Evolutionary conservation across 2,329 filamentous ascomycete species (phyloP), one percentile per base, ranked within the genome.

Genomic region (Botrytis deweyae): DNA sequence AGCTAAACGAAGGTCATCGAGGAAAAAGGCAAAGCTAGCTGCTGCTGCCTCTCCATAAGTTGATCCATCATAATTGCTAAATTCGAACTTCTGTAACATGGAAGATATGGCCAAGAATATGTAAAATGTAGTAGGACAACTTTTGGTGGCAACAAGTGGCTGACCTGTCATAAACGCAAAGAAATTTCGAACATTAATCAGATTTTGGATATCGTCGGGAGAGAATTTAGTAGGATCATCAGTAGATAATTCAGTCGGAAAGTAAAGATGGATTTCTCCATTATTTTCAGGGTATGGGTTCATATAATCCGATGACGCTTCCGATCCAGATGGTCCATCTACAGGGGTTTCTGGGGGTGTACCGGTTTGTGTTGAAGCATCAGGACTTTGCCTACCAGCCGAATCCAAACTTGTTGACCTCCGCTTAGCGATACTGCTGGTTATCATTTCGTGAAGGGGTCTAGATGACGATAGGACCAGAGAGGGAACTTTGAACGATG

Each of bases 1-100:
- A 4, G 89, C 92, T 46, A 98, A 84, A 33, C 86, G 87, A 75
- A 94, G 85, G 81, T 96, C 92, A 65, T 95, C 91, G 74, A 95
- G 89, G 79, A 94, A 97, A 78, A 88, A 89, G 75, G 89, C 86
- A 77, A 95, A 94, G 80, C 90, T 91, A 25, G 89, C 84, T 64
- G 90, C 85, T 1, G 89, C 88, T 2, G 86, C 85, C 70, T 88
- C 86, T 59, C 90, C 90, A 80, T 88, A 91, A 0, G 86, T 88
- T 25, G 86, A 85, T 10, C 87, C 87, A 74, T 89, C 88, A n/a
- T 81, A 80, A 74, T 86, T 88, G 0, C 82, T 86, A 77, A 90
- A 91, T 52, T 87, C 86, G 76, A 88, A 90, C 74, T 89, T 85
- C 71, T 86, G 84, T 58, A 92, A 81, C 25, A 90, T 82, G 7